phyloP scores from a whole-genome alignment of 768 basidiomycete species.

The Nidularia sp. region DNA sequence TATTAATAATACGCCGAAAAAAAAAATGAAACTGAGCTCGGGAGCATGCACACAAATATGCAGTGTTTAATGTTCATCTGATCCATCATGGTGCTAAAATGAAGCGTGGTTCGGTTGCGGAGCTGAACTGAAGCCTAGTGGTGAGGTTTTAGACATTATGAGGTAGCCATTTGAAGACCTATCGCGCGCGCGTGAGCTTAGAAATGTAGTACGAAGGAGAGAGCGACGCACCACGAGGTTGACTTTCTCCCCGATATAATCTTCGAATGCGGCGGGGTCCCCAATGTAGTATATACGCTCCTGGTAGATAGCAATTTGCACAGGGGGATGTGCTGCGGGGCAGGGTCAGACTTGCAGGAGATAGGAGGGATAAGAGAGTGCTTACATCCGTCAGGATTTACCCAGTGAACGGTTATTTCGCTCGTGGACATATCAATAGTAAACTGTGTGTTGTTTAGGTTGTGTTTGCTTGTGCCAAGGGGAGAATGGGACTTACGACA shows the following conservation, averaged over 20 bases:
- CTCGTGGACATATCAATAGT: background rate
- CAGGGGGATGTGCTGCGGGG: background rate
- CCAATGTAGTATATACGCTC: background rate
- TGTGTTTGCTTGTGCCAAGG: background rate
- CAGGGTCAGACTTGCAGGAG: background rate
- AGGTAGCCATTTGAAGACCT: too few relatives aligned
- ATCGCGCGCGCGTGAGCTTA: too few relatives aligned
- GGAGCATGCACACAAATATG: too few relatives aligned
- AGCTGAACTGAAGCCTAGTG: too few relatives aligned
- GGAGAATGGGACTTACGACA: background rate
- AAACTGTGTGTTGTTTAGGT: background rate
- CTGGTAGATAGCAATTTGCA: background rate
- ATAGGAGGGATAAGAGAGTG: background rate
- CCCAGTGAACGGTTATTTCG: background rate
- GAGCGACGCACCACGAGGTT: background rate
- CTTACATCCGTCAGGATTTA: background rate
- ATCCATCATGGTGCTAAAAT: too few relatives aligned
- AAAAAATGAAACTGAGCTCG: too few relatives aligned
- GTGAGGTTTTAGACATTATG: too few relatives aligned
- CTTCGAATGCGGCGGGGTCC: background rate
- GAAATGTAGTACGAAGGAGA: too few relatives aligned
- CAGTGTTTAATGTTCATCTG: too few relatives aligned
- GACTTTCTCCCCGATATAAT: background rate
- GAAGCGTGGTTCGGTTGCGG: too few relatives aligned
- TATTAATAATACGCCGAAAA: too few relatives aligned